These are phyloP conservation scores for Dictyostelium discoideum DNA, from an alignment of 78 protist genomes.

Conservation along the genomic window dicty_2.7 NC_007090.3:4184001-4184500, in stretches of 20 bases:
- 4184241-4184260: background rate
- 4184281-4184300: background rate
- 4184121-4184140: background rate
- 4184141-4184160: background rate
- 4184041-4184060: background rate
- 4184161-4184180: background rate
- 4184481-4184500: background rate
- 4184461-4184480: background rate
- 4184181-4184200: background rate
- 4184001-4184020: too few relatives aligned
- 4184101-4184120: background rate
- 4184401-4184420: background rate
- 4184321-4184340: background rate
- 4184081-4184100: background rate
- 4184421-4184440: background rate
- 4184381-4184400: background rate
- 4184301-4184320: background rate
- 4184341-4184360: background rate
- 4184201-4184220: background rate
- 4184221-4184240: background rate
- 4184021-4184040: background rate
- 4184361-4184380: background rate
- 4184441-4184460: background rate
- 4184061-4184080: background rate
- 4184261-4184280: background rate